Evolutionary conservation across 371 early-diverging fungal species (phyloP), one percentile per base, ranked within the genome.

Genomic region (Massospora cicadina): DNA sequence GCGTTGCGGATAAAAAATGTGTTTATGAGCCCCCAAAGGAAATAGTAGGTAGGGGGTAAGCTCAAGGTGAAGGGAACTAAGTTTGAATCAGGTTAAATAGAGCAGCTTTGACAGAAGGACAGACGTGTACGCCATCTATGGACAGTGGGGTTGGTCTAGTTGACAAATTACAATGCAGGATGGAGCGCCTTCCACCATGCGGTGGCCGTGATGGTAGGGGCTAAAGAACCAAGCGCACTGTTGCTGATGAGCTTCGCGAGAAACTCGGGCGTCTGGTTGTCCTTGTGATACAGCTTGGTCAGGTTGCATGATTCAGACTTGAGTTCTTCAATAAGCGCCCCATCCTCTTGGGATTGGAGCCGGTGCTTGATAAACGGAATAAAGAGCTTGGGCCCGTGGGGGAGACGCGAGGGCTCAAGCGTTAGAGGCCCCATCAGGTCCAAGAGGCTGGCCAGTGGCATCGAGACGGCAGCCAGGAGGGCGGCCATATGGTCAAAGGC

Each of bases 401-500:
- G 62, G 23, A 56, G 21, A 55, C 55, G 60, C 27, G 54, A 33
- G 54, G 33, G 31, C 21, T 28, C 21, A 12, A 56, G 29, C 32
- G 54, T 2, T 13, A 25, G 26, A 26, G 33, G 55, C 24, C 66
- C 23, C 27, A 21, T 59, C n/a, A 24, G 7, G 30, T 2, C n/a
- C 17, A 3, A 1, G n/a, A 28, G n/a, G 23, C 33, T 0, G n/a
- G 33, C 31, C 5, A 64, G 10, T 31, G 30, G 58, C 56, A 63
- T 53, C 12, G 23, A 25, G 25, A 33, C n/a, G 25, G 25, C 43
- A 21, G 13, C 23, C 10, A 54, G n/a, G 23, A 90, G 67, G 62
- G 73, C 73, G 57, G 83, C 84, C 63, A 86, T 77, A 78, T 77
- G 78, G 63, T 77, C 77, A 71, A 77, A 84, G 26, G 83, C 85